Base-by-base conservation (phyloP, 75 land plant genomes). In the Selaginella tamariscina region DNA sequence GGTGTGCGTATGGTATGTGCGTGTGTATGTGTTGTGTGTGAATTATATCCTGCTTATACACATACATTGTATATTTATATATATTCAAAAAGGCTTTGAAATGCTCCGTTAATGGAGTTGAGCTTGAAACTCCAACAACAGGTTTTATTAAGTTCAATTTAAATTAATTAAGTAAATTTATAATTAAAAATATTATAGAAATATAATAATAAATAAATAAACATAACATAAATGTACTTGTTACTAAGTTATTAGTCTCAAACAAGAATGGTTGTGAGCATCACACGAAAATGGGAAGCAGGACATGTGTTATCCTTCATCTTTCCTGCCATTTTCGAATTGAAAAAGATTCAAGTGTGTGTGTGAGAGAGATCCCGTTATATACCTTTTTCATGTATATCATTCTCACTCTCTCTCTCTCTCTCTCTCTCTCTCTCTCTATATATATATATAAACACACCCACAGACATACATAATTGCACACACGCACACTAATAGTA, bases 401-500 rank as follows among this genome's bases (percentile, higher is more conserved):
- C n/a, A n/a, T n/a, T n/a, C n/a, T n/a, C n/a, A n/a, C n/a, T n/a
- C n/a, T n/a, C n/a, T n/a, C n/a, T n/a, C n/a, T n/a, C n/a, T n/a
- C n/a, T n/a, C n/a, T n/a, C n/a, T n/a, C n/a, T n/a, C n/a, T n/a
- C n/a, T n/a, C n/a, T n/a, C n/a, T n/a, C n/a, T n/a, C n/a, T n/a
- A n/a, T n/a, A n/a, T n/a, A n/a, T n/a, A n/a, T n/a, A n/a, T n/a
- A n/a, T n/a, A n/a, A n/a, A n/a, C n/a, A n/a, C n/a, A n/a, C n/a
- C n/a, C n/a, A n/a, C n/a, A n/a, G n/a, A n/a, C n/a, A n/a, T n/a
- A n/a, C n/a, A n/a, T n/a, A n/a, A n/a, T n/a, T n/a, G 8, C 1
- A 65, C n/a, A n/a, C n/a, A n/a, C 2, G 68, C 24, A 94, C 88
- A 94, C 88, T 81, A 86, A 92, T 56, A 81, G 90, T 5, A 57